These are phyloP conservation scores for Pythium chondricola DNA, from an alignment of 352 stramenopile species.

Conservation along the genomic window DNA sequence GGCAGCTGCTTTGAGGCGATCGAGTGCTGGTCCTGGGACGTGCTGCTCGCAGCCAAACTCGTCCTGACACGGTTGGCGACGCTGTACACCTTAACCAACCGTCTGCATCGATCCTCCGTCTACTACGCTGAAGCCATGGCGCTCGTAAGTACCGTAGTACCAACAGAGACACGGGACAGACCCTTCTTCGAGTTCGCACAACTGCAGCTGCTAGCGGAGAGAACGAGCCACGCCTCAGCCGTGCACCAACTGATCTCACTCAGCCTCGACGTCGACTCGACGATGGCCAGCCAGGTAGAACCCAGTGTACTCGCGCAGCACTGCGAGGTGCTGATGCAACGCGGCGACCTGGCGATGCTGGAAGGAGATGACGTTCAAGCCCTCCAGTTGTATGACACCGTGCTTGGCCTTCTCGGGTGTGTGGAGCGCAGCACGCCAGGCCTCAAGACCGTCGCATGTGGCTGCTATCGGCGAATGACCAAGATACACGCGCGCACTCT, in stretches of 20 bases:
- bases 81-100: slow-evolving; percentile 40
- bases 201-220: slow-evolving; percentile 43
- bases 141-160: slow-evolving; percentile 54
- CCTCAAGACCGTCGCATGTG: slow-evolving; percentile 11
- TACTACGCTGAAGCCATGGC: slow-evolving; percentile 68
- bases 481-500: slow-evolving; percentile 22
- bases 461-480: slow-evolving; percentile 49
- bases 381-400: background rate
- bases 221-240: slow-evolving; percentile 36
- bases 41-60: slow-evolving; percentile 48
- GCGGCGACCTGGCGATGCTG: slow-evolving; percentile 9
- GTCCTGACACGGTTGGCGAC: slow-evolving; percentile 53
- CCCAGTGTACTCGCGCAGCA: slow-evolving; percentile 10
- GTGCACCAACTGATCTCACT: slow-evolving; percentile 35
- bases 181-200: slow-evolving; percentile 65
- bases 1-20: slow-evolving; percentile 58
- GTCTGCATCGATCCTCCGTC: slow-evolving; percentile 47
- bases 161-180: slow-evolving; percentile 39
- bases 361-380: slow-evolving; percentile 4
- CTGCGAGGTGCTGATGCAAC: slow-evolving; percentile 13
- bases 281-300: background rate
- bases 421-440: background rate
- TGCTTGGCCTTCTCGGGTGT: background rate
- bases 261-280: background rate
- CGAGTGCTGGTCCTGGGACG: slow-evolving; percentile 69